A percentile compares a stretch with the other conserved stretches of the same genome.
Evolutionary conservation across 495 filamentous ascomycete genomes (phyloP).

Genomic region (Recurvomyces mirabilis): DNA sequence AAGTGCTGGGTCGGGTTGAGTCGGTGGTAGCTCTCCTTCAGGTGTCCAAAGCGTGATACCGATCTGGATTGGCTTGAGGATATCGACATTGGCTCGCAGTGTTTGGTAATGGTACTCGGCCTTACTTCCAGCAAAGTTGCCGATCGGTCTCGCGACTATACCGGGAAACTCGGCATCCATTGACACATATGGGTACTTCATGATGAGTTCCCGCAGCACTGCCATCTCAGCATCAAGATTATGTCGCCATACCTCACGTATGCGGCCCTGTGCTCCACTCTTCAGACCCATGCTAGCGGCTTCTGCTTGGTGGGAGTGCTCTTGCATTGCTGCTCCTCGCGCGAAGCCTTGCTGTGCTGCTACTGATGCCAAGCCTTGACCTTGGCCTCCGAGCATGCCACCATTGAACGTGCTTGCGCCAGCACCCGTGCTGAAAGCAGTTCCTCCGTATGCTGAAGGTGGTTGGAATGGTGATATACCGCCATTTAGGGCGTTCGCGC

Average conservation of each 20-base stretch:
- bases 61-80: constrained; percentile 92
- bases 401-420: constrained; percentile 26
- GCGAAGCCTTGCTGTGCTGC: constrained; percentile 79
- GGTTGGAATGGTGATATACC: constrained; percentile 21
- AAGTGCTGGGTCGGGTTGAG: constrained; percentile 43
- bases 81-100: constrained; percentile 89
- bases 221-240: constrained; percentile 88
- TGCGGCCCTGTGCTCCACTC: constrained; percentile 46
- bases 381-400: constrained; percentile 48
- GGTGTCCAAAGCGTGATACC: constrained; percentile 84
- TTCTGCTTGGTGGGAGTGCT: constrained; percentile 42
- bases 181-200: constrained; percentile 85
- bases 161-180: constrained; percentile 99
- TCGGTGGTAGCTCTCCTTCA: constrained; percentile 72
- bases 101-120: constrained; percentile 98
- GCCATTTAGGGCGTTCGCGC: constrained; percentile 15
- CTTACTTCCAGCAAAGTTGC: constrained; percentile 71
- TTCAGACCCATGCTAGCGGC: constrained; percentile 32
- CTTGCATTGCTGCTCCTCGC: constrained; percentile 60
- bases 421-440: constrained; percentile 18
- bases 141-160: constrained; percentile 89
- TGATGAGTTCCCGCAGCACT: constrained; percentile 62
- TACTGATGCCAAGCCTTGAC: constrained; percentile 78
- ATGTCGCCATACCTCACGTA: constrained; percentile 88
- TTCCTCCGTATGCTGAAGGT: constrained; percentile 16